Conservation (phyloP, 192 early-diverging fungal genomes). For the Podila clonocystis region DNA sequence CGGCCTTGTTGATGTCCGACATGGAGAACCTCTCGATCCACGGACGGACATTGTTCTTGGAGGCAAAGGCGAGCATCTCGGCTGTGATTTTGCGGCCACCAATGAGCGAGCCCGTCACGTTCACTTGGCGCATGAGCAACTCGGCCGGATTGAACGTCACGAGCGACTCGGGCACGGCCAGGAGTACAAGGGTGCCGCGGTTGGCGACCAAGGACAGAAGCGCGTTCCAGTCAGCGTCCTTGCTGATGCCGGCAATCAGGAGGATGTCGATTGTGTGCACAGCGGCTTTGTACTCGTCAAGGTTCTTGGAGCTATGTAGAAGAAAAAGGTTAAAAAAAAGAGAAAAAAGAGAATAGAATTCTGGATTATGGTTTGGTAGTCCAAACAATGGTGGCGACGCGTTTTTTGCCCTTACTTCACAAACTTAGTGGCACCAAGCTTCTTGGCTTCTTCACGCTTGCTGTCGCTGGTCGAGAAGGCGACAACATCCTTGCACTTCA, state of each 20-base stretch:
- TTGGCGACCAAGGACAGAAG: conserved; percentile 61
- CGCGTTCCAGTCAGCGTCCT: conserved; percentile 56
- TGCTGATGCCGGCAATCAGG: conserved; percentile 38
- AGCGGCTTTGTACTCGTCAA: conserved; percentile 23
- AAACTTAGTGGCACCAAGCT: conserved; percentile 71
- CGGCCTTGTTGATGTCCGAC: conserved; percentile 68
- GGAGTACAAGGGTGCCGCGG: conserved; percentile 69
- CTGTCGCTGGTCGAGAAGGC: conserved; percentile 64
- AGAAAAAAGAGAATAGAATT: no score
- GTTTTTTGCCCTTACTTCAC: not conserved
- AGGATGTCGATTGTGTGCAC: conserved; percentile 41
- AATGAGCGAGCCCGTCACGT: conserved; percentile 73
- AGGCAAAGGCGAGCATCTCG: conserved; percentile 77
- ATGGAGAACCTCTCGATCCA: conserved; percentile 73
- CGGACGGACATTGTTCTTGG: conserved; percentile 68
- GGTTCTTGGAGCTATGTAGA: conserved; percentile 13
- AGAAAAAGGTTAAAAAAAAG: no score
- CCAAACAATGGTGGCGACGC: no score
- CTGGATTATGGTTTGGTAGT: no score
- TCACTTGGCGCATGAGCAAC: conserved; percentile 59
- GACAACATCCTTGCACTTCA: conserved; percentile 60
- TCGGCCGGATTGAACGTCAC: conserved; percentile 53
- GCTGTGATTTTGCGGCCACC: conserved; percentile 65
- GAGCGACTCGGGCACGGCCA: conserved; percentile 69
- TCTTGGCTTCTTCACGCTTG: conserved; percentile 65